phyloP scores from a whole-genome alignment of 345 rosid genomes.

The Salix dunnii region DNA sequence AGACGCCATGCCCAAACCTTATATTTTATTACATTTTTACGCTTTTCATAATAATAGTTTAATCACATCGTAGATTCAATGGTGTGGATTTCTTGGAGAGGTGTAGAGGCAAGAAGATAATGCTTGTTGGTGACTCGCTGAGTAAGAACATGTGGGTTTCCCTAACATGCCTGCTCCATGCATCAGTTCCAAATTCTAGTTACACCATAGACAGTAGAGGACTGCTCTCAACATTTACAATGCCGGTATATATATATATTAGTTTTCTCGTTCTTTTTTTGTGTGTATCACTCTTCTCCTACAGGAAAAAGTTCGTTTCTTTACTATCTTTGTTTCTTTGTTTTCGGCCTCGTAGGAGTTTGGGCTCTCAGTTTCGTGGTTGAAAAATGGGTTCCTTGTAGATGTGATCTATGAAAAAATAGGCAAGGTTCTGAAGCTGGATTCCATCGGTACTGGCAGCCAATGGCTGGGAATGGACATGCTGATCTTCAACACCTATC shows the following conservation, averaged over 20 bases:
- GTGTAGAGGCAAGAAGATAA: constrained; percentile 33
- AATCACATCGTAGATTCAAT: constrained; percentile 12
- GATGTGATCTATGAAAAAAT: constrained; percentile 40
- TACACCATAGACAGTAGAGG: not conserved
- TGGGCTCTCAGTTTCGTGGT: constrained; percentile 32
- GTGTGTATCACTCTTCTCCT: too few relatives aligned
- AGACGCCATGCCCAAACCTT: too few relatives aligned
- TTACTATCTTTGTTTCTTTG: too few relatives aligned
- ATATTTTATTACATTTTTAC: too few relatives aligned
- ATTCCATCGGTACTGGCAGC: constrained; percentile 40
- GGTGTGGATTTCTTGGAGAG: constrained; percentile 35
- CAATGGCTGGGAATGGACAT: constrained; percentile 50
- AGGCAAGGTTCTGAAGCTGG: constrained; percentile 54
- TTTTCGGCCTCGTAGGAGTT: constrained; percentile 37
- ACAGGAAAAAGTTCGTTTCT: not conserved
- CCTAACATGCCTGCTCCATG: constrained; percentile 32
- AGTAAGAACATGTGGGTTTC: constrained; percentile 45
- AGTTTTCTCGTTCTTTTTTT: not conserved
- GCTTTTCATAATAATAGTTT: too few relatives aligned
- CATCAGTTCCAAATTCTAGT: constrained; percentile 21
- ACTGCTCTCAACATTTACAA: constrained; percentile 12
- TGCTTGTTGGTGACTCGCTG: constrained; percentile 49
- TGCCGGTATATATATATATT: constrained; percentile 13
- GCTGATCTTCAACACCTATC: constrained; percentile 64
- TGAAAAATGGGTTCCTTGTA: constrained; percentile 53